Base-by-base conservation (phyloP, 2,329 filamentous ascomycete genomes). In the Botrytis aclada region DNA sequence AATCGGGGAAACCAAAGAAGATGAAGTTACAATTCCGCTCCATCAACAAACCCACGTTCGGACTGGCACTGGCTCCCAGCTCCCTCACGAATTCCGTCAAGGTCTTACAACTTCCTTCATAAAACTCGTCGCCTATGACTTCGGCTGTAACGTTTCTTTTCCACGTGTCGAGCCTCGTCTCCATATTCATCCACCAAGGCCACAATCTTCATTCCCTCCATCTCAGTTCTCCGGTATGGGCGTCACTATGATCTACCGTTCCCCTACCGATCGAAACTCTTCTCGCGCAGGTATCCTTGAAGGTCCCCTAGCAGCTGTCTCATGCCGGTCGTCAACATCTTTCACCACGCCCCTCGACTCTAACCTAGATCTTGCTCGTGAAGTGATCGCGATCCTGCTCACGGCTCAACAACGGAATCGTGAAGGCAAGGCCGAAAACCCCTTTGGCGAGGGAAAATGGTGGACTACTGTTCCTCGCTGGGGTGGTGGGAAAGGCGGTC, bases 81-180 rank as follows among this genome's bases (percentile, higher is more conserved):
- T 90, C 84, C 89, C 89, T 0, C 78, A 85, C 10, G 88, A 90
- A 67, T 86, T 84, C 77, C 86, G 89, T 43, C 85, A 88, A 71
- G 84, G 84, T 71, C 82, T 90, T n/a, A 76, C 89, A 20, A 84
- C 85, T 4, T 85, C 88, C 51, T 90, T 91, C 72, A 80, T 91
- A 72, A 91, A 91, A 79, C 84, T 91, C 7, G 85, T 91, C 25
- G 85, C 88, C 29, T 91, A 91, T 77, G 88, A 91, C 75, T 91
- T 90, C 80, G 87, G 88, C 69, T 91, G 89, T 80, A 90, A 87
- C 76, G 86, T 90, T 66, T 83, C 84, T 3, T 83, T 86, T 39
- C 83, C 89, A 25, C 85, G 88, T 58, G 83, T 84, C 37, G 89
- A 91, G 77, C 89, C 89, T 16, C 85, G 89, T 4, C 82, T 91